Conservation (phyloP, 148 eudicot genomes). For the Rhododendron mucronatum region DNA sequence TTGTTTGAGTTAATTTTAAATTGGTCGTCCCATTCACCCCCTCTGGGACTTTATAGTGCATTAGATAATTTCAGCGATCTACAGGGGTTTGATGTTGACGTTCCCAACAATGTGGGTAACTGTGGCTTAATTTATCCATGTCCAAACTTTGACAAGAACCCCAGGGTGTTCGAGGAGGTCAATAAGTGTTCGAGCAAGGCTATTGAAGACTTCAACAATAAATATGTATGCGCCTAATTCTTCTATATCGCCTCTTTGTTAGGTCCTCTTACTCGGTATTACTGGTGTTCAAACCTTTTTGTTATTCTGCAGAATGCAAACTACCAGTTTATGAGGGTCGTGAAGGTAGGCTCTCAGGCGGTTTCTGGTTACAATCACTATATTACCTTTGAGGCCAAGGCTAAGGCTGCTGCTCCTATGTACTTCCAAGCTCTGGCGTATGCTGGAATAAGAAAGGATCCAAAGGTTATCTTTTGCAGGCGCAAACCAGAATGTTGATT, state of each 20-base stretch:
- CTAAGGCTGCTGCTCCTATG: background rate
- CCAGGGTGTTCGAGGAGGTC: background rate
- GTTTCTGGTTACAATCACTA: background rate
- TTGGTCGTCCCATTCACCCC: too few relatives aligned
- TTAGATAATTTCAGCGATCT: too few relatives aligned
- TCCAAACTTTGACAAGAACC: background rate
- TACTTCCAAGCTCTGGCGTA: background rate
- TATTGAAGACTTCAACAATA: background rate
- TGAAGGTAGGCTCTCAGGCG: background rate
- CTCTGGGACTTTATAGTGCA: too few relatives aligned
- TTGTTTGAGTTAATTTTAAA: too few relatives aligned
- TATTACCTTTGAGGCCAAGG: background rate
- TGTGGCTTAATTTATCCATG: background rate
- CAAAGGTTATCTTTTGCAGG: too few relatives aligned
- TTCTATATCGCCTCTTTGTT: background rate
- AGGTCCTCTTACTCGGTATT: background rate
- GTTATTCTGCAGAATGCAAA: background rate
- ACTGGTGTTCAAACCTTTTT: background rate
- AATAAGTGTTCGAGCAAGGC: background rate
- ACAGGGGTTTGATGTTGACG: background rate
- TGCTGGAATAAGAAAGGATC: too few relatives aligned
- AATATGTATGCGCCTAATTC: background rate
- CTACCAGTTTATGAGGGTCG: background rate
- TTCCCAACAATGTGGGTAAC: background rate
- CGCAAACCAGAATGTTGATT: too few relatives aligned